Evolutionary conservation across 2,329 filamentous ascomycete species (phyloP).

Genomic region (Aspergillus sp.): DNA sequence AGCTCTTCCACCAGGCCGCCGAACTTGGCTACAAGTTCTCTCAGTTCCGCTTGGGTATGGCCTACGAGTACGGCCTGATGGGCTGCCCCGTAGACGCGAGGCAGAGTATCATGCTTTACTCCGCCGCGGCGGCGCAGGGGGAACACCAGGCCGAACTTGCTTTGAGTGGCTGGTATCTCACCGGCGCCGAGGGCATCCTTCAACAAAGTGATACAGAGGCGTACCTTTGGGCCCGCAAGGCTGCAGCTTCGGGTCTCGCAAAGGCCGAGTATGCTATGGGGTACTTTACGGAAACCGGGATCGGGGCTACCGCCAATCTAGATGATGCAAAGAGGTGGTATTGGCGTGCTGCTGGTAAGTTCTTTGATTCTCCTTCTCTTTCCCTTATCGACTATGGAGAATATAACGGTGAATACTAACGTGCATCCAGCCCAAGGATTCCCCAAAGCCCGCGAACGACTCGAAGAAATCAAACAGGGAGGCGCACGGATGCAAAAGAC

Average conservation of each 20-base stretch:
- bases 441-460: conserved; percentile 85
- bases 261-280: conserved; percentile 99
- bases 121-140: conserved; percentile 83
- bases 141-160: conserved; percentile 92
- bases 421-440: conserved; percentile 78
- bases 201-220: conserved; percentile 94
- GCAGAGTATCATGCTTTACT: conserved; percentile 92
- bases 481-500: conserved; percentile 74
- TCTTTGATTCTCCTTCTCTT: not conserved
- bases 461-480: conserved; percentile 87
- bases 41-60: conserved; percentile 85
- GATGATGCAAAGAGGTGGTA: conserved; percentile 99
- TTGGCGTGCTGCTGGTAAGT: conserved; percentile 90
- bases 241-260: conserved; percentile 80
- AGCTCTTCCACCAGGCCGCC: conserved; percentile 82
- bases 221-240: conserved; percentile 95
- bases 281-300: conserved; percentile 94
- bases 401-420: conserved; percentile 13
- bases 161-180: conserved; percentile 91
- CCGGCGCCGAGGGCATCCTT: conserved; percentile 83
- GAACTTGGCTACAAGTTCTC: conserved; percentile 93
- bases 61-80: conserved; percentile 86
- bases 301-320: conserved; percentile 81
- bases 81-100: conserved; percentile 82
- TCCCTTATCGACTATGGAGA: not conserved